Percentiles rank a stretch among this genome's conserved stretches.
Conservation (phyloP, 192 early-diverging fungal species). For the Gonapodya prolifera region DNA sequence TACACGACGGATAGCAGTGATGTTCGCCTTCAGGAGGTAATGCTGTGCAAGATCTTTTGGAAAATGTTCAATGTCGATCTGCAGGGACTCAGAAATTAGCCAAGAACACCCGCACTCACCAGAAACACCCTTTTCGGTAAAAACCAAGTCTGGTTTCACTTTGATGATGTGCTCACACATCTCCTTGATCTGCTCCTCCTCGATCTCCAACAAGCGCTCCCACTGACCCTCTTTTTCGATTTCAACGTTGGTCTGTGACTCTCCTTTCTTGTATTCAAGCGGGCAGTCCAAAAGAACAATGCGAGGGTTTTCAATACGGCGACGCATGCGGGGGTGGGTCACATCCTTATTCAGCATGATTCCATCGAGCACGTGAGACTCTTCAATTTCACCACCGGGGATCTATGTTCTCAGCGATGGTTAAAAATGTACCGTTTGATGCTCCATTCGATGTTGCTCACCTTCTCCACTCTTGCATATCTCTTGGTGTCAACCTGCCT, state of each 20-base stretch:
- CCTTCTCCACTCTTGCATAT: conserved; percentile 95
- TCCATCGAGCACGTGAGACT: conserved; percentile 88
- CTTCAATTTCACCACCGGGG: conserved; percentile 96
- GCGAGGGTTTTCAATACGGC: conserved; percentile 90
- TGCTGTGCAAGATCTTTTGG: conserved; percentile 89
- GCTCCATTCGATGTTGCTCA: no score
- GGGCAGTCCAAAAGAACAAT: conserved; percentile 95
- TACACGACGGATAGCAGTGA: conserved; percentile 94
- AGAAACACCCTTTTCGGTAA: conserved; percentile 98
- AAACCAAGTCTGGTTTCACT: conserved; percentile 93
- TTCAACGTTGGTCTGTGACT: conserved; percentile 98
- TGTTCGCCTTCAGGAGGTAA: conserved; percentile 93
- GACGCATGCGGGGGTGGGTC: conserved; percentile 94
- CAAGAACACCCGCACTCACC: conserved; percentile 23
- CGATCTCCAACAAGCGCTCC: conserved; percentile 91
- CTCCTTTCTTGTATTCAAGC: conserved; percentile 99
- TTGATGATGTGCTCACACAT: conserved; percentile 94
- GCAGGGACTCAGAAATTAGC: not conserved
- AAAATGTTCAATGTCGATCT: not conserved
- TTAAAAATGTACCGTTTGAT: conserved; percentile 2
- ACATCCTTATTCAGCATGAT: conserved; percentile 99
- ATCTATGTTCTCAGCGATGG: conserved; percentile 32
- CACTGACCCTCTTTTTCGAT: conserved; percentile 95
- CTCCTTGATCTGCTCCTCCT: conserved; percentile 96
- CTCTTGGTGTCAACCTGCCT: conserved; percentile 96